Evolutionary conservation across 805 yeast genomes (phyloP), one percentile per base, ranked within the genome.

Genomic region (Pichia insulana): DNA sequence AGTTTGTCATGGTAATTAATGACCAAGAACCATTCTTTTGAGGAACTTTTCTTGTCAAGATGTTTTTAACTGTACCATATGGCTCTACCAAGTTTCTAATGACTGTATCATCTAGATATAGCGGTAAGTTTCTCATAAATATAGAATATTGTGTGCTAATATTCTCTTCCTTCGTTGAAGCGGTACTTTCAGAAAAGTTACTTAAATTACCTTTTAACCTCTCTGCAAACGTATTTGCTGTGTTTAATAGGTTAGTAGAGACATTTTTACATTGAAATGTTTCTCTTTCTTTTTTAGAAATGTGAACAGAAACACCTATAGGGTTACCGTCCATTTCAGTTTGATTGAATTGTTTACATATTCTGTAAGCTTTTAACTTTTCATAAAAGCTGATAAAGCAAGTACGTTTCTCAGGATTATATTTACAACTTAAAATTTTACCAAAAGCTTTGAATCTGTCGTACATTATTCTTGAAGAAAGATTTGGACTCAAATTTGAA

Each of bases 351-450:
- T 47, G 43, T 18, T 58, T 49, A 16, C 72, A 64, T 11, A 72
- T 68, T 4, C 51, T 46, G 20, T 51, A 49, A 1, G 71, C 68
- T 36, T 60, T 65, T 8, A 51, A 44, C 20, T 60, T 58, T 27
- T 57, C 58, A 44, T 64, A 67, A 50, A 64, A 71, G 15, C 69
- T 69, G 2, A 71, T 60, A 47, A 69, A 70, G 7, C 69, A 70
- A 13, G 55, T 55, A 5, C 42, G 37, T 33, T 54, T 55, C 15
- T 43, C 45, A 11, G 49, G 32, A 34, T 48, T 54, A 37, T 53
- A 55, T 39, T 61, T 61, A 43, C 65, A 60, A 13, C 65, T 60
- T 20, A 58, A 48, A 10, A 62, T 52, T 16, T 50, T 51, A 7
- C 63, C 64, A 32, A 46, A 48, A 11, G 39, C 30, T 34, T 53